Conservation (phyloP, 108 stramenopile species). For the Seminavis robusta region DNA sequence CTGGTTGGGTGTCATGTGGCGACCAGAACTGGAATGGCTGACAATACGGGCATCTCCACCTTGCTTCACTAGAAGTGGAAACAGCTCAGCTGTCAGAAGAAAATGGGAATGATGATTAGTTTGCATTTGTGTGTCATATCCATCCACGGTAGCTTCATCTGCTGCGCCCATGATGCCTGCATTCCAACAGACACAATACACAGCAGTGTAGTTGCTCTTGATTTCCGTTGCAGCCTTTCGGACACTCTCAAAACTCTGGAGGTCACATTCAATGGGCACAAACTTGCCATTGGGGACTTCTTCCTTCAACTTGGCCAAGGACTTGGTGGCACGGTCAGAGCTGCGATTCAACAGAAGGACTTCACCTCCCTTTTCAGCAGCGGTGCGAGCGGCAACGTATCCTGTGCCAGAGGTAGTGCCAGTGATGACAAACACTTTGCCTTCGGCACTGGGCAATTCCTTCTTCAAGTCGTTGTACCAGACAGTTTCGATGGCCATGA, state of each 20-base stretch:
- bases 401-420: constrained; percentile 27
- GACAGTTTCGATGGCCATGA: no score
- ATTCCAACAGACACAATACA: constrained; percentile 37
- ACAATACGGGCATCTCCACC: constrained; percentile 48
- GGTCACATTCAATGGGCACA: constrained; percentile 40
- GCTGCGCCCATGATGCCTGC: constrained; percentile 57
- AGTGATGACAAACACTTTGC: constrained; percentile 31
- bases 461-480: no score
- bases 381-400: constrained; percentile 15
- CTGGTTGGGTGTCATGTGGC: constrained; percentile 16
- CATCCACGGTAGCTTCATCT: constrained; percentile 44
- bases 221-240: constrained; percentile 26
- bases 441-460: constrained; percentile 17
- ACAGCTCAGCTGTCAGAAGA: constrained; percentile 44
- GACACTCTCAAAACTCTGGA: constrained; percentile 33
- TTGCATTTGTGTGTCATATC: constrained; percentile 56
- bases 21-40: constrained; percentile 26
- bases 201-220: constrained; percentile 17
- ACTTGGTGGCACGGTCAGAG: constrained; percentile 1
- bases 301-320: constrained; percentile 3
- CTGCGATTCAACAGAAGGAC: constrained; percentile 16
- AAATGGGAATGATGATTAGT: constrained; percentile 58
- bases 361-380: constrained; percentile 16
- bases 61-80: constrained; percentile 24
- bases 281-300: constrained; percentile 15